phyloP scores from a whole-genome alignment of 192 early-diverging fungal species.

The Coemansia sp. region DNA sequence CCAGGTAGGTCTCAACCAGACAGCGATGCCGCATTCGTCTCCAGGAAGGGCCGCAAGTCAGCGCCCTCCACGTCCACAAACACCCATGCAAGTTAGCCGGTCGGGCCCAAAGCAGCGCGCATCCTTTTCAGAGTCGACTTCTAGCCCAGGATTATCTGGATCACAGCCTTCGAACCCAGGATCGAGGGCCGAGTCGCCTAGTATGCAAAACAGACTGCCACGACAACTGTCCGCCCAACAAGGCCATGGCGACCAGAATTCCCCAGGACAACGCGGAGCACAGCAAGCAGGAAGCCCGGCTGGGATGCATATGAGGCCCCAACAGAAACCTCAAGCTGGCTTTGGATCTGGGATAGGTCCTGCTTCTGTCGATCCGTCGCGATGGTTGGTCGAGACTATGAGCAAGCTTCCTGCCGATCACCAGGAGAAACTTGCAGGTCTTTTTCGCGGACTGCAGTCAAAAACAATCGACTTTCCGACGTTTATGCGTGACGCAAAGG shows the following conservation, averaged over 20 bases:
- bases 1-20: not conserved
- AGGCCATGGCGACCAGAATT: not conserved
- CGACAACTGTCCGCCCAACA: slow-evolving; percentile 1
- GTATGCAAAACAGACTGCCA: not conserved
- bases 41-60: slow-evolving; percentile 2
- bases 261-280: not conserved
- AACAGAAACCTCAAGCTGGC: slow-evolving; percentile 17
- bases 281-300: not conserved
- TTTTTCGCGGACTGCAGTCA: slow-evolving; percentile 46
- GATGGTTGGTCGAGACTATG: slow-evolving; percentile 46
- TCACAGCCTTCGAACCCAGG: not conserved
- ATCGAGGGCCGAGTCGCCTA: not conserved
- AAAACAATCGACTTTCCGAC: slow-evolving; percentile 37
- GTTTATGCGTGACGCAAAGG: slow-evolving; percentile 43
- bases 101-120: not conserved
- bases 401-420: slow-evolving; percentile 40
- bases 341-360: slow-evolving; percentile 11
- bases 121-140: not conserved
- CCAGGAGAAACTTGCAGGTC: slow-evolving; percentile 40
- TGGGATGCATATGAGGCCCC: slow-evolving; percentile 11
- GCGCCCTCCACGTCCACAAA: slow-evolving; percentile 11
- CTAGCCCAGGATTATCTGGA: not conserved
- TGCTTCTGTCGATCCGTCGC: slow-evolving; percentile 28
- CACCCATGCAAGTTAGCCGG: not conserved
- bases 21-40: not conserved